Conservation (phyloP, 192 early-diverging fungal species). For the Geranomyces michiganensis region DNA sequence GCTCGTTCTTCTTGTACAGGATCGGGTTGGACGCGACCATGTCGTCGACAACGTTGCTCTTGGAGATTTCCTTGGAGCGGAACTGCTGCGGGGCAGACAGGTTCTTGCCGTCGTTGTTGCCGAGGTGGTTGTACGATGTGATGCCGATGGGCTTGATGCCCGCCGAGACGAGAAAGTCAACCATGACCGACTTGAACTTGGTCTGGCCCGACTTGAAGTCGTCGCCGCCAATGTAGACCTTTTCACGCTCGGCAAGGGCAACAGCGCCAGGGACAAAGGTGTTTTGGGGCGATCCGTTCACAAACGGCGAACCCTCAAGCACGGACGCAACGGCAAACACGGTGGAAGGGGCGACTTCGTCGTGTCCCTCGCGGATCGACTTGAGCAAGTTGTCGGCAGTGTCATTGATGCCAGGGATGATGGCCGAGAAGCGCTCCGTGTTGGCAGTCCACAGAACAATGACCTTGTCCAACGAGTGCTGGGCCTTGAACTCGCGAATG, state of each 20-base stretch:
- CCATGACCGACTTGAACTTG: constrained; percentile 98
- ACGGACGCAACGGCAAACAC: constrained; percentile 96
- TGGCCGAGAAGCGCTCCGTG: constrained; percentile 90
- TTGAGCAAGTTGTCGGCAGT: constrained; percentile 90
- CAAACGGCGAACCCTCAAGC: constrained; percentile 92
- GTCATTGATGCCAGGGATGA: constrained; percentile 93
- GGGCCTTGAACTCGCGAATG: constrained; percentile 91
- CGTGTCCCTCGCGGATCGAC: constrained; percentile 80
- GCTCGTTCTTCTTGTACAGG: constrained; percentile 78
- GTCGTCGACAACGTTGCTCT: constrained; percentile 98
- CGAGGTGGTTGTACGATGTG: constrained; percentile 96
- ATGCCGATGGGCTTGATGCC: constrained; percentile 98
- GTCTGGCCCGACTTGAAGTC: constrained; percentile 99
- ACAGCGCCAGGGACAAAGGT: constrained; percentile 97
- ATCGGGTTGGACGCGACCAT: constrained; percentile 96
- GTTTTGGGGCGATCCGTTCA: constrained; percentile 99
- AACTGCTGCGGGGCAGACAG: constrained; percentile 97
- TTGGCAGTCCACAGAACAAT: constrained; percentile 99
- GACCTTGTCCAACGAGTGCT: constrained; percentile 87
- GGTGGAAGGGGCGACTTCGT: constrained; percentile 93
- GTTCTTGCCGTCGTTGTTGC: constrained; percentile 99
- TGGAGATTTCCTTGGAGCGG: constrained; percentile 99
- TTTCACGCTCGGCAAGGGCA: constrained; percentile 84
- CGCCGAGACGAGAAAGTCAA: constrained; percentile 97
- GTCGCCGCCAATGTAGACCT: constrained; percentile 94